phyloP scores from a whole-genome alignment of 495 filamentous ascomycete species.

The Penicillium tannophilum region DNA sequence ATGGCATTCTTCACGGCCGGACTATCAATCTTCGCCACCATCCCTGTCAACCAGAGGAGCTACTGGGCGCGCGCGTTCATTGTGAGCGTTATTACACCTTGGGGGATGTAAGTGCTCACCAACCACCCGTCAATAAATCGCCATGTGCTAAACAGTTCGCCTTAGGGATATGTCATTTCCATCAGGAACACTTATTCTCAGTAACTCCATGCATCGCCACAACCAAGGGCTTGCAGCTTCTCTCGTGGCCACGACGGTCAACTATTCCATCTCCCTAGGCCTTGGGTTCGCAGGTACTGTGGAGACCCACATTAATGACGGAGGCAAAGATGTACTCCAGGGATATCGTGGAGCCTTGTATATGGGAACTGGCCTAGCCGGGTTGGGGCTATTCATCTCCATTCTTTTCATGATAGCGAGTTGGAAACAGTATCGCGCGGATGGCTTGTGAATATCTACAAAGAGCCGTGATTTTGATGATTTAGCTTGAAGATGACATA shows the following conservation, averaged over 20 bases:
- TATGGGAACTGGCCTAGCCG: slow-evolving; percentile 49
- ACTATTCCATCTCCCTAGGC: slow-evolving; percentile 62
- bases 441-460: no score
- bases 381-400: background rate
- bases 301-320: slow-evolving; percentile 50
- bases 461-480: no score
- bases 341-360: slow-evolving; percentile 62
- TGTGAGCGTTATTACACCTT: slow-evolving; percentile 55
- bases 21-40: slow-evolving; percentile 46
- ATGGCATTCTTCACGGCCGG: slow-evolving; percentile 51
- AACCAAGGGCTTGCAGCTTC: slow-evolving; percentile 65
- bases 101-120: slow-evolving; percentile 48
- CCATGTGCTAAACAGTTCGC: slow-evolving; percentile 1
- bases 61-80: slow-evolving; percentile 67
- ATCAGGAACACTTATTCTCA: slow-evolving; percentile 59
- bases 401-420: background rate
- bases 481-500: background rate
- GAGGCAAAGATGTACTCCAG: slow-evolving; percentile 43
- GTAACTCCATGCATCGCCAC: slow-evolving; percentile 55
- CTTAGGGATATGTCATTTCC: slow-evolving; percentile 60
- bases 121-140: background rate
- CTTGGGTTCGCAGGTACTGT: slow-evolving; percentile 65
- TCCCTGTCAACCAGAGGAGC: slow-evolving; percentile 49
- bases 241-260: slow-evolving; percentile 60
- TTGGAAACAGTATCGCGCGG: background rate